Conservation (phyloP, 2,329 filamentous ascomycete genomes). For the Rhinocladiella similis region DNA sequence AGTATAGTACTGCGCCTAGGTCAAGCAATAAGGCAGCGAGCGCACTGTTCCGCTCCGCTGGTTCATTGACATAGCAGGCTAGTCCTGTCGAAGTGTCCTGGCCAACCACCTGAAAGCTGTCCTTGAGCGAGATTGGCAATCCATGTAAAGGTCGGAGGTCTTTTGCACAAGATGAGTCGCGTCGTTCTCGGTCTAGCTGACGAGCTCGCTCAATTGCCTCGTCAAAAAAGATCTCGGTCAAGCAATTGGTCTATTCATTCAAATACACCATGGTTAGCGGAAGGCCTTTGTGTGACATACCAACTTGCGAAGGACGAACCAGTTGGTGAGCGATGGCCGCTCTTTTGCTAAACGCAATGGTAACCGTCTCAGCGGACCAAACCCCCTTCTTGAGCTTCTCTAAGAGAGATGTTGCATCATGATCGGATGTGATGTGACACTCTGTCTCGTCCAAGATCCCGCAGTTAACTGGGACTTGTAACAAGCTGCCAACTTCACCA, state of each 20-base stretch:
- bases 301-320: constrained; percentile 51
- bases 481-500: constrained; percentile 32
- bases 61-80: constrained; percentile 25
- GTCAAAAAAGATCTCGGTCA: constrained; percentile 49
- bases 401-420: constrained; percentile 43
- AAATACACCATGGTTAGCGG: background rate
- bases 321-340: constrained; percentile 42
- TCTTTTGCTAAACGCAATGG: constrained; percentile 44
- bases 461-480: constrained; percentile 38
- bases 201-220: constrained; percentile 53
- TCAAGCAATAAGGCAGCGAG: constrained; percentile 30
- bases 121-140: constrained; percentile 25
- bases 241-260: constrained; percentile 16
- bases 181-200: constrained; percentile 55
- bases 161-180: constrained; percentile 55
- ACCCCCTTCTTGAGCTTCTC: constrained; percentile 32
- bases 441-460: constrained; percentile 47
- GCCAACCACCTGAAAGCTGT: constrained; percentile 32
- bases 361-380: constrained; percentile 33
- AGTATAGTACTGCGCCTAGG: constrained; percentile 51
- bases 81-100: constrained; percentile 34
- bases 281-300: background rate
- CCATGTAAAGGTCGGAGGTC: constrained; percentile 13
- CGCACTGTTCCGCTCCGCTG: constrained; percentile 29
- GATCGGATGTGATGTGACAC: constrained; percentile 49